Evolutionary conservation across 2,329 filamentous ascomycete genomes (phyloP).

Genomic region (Amphichorda felina): DNA sequence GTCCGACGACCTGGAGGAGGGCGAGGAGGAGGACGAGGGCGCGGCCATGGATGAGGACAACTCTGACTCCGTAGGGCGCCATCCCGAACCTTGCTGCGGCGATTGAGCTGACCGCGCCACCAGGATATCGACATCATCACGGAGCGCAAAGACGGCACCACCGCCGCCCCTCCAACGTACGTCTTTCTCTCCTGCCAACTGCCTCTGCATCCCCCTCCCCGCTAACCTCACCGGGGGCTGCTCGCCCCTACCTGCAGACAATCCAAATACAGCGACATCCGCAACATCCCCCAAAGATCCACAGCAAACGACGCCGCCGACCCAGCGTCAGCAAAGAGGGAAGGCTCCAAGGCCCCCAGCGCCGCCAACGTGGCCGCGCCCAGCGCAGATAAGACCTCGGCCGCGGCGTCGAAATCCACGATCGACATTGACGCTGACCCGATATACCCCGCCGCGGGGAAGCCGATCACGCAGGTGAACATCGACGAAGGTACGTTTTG

Average conservation of each 20-base stretch:
- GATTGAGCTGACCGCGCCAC: background rate
- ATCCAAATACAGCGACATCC: slow-evolving; percentile 51
- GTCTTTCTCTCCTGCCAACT: slow-evolving; percentile 16
- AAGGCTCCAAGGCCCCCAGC: slow-evolving; percentile 20
- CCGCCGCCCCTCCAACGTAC: slow-evolving; percentile 46
- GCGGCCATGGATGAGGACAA: slow-evolving; percentile 50
- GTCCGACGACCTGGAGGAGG: slow-evolving; percentile 48
- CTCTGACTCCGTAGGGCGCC: slow-evolving; percentile 28
- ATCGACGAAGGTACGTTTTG: slow-evolving; percentile 50
- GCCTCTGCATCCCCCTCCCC: background rate
- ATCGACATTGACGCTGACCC: slow-evolving; percentile 80
- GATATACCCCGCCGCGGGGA: slow-evolving; percentile 65
- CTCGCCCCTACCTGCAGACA: too few relatives aligned
- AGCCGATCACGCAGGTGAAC: slow-evolving; percentile 66
- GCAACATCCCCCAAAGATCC: slow-evolving; percentile 51
- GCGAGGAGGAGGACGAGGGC: slow-evolving; percentile 51
- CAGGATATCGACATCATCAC: slow-evolving; percentile 60
- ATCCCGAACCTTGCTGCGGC: too few relatives aligned
- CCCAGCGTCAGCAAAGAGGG: slow-evolving; percentile 10
- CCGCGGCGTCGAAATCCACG: slow-evolving; percentile 66
- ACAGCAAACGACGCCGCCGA: slow-evolving; percentile 32
- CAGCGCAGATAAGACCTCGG: slow-evolving; percentile 42
- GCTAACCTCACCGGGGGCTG: too few relatives aligned
- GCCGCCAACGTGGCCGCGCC: slow-evolving; percentile 19
- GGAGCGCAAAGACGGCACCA: slow-evolving; percentile 52